Conservation (phyloP, 1,284 basidiomycete genomes). For the Neolentinus lepideus region DNA sequence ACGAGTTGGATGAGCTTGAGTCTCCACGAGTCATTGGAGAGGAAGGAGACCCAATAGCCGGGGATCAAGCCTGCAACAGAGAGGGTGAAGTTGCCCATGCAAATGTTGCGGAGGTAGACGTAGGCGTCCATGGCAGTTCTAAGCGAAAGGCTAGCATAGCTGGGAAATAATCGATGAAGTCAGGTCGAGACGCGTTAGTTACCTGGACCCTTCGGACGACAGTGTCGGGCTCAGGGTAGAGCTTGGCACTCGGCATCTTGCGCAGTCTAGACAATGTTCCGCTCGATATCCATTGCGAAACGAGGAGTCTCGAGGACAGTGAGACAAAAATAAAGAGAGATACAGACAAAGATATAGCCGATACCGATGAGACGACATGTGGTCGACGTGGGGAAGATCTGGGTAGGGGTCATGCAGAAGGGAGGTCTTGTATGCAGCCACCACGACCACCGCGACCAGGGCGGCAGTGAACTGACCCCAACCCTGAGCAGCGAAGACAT, state of each 20-base stretch:
- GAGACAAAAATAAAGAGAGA: constrained; percentile 73
- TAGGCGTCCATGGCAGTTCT: constrained; percentile 35
- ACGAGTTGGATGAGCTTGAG: constrained; percentile 73
- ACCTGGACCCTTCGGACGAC: constrained; percentile 50
- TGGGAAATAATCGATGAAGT: constrained; percentile 60
- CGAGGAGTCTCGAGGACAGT: constrained; percentile 77
- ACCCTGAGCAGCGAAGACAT: constrained; percentile 63
- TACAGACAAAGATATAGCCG: constrained; percentile 57
- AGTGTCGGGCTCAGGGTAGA: constrained; percentile 47
- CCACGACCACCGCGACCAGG: constrained; percentile 62
- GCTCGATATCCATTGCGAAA: constrained; percentile 88
- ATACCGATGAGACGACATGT: constrained; percentile 65
- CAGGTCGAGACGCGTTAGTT: constrained; percentile 55
- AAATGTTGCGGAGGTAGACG: constrained; percentile 45
- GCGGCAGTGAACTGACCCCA: constrained; percentile 70
- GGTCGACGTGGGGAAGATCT: constrained; percentile 43
- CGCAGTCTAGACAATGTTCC: constrained; percentile 69
- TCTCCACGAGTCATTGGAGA: constrained; percentile 66
- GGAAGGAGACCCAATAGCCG: constrained; percentile 68
- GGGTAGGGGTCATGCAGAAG: constrained; percentile 43
- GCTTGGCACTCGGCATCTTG: constrained; percentile 56
- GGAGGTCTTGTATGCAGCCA: constrained; percentile 58
- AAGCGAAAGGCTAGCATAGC: constrained; percentile 39
- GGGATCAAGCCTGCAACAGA: constrained; percentile 67
- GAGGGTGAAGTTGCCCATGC: constrained; percentile 62